Evolutionary conservation across 768 basidiomycete species (phyloP), one percentile per base, ranked within the genome.

Genomic region (Podaxis sp.): DNA sequence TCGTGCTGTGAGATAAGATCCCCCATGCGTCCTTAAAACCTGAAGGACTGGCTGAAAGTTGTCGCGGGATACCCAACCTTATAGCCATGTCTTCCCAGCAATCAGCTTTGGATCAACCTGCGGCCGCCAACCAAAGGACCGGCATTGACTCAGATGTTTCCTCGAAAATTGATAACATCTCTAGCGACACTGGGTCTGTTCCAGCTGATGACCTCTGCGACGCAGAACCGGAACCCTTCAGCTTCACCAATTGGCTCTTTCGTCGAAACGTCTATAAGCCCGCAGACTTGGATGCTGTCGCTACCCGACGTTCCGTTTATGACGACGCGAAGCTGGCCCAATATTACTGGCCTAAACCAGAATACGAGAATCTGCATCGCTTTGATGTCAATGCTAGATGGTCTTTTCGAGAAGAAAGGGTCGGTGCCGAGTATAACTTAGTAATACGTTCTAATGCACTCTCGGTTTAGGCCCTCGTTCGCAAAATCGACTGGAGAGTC

Each of bases 401-500:
- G 86, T 86, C 85, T 2, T 75, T 76, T 59, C 69, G 77, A 42
- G 85, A 87, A 67, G 83, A 88, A 66, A 74, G 69, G 67, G 79
- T 77, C 32, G 56, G 72, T 66, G 0, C 35, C 32, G n/a, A 18
- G 16, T 7, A 28, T 40, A 32, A 16, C 50, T 10, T 16, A 35
- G 14, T 18, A 40, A 38, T 16, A 35, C 16, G 11, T 38, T 18
- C 4, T 9, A 56, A 36, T 10, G 25, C 13, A 7, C 50, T 36
- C 61, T 4, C 40, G 10, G 32, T 58, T 36, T 56, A 84, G 80
- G 74, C 73, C 10, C 67, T 85, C 9, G 67, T 84, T 25, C 73
- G 84, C 47, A 85, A 83, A 64, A 76, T 85, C 32, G 85, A 88
- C 64, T 85, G 81, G 80, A 85, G 78, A 62, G 79, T 88, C 42